phyloP scores from a whole-genome alignment of 495 filamentous ascomycete species.

The Beverwykella pulmonaria region DNA sequence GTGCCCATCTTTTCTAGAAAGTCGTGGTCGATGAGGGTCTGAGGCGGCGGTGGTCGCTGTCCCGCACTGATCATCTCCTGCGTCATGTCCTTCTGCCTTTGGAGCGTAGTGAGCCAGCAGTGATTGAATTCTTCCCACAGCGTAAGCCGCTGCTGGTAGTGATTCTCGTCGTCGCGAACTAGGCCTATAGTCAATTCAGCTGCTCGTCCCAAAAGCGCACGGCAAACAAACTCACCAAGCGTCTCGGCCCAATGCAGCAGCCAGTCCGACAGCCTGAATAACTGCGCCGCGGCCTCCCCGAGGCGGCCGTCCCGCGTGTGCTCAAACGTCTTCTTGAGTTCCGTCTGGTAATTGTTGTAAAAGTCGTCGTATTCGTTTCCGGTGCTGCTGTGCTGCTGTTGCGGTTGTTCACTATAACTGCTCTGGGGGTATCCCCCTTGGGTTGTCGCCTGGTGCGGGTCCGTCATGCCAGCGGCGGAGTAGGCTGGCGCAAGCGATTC shows the following conservation, averaged over 20 bases:
- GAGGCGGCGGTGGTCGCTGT: constrained; percentile 60
- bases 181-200: constrained; percentile 56
- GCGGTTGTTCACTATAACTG: constrained; percentile 34
- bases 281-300: constrained; percentile 68
- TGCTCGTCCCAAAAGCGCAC: constrained; percentile 31
- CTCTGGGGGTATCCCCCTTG: constrained; percentile 32
- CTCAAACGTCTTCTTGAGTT: constrained; percentile 73
- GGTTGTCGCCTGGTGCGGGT: constrained; percentile 50
- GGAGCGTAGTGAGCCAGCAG: constrained; percentile 86
- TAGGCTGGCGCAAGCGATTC: constrained; percentile 56
- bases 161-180: constrained; percentile 71
- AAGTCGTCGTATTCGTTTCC: constrained; percentile 58
- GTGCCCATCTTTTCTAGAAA: constrained; percentile 77
- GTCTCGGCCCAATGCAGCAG: constrained; percentile 77
- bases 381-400: constrained; percentile 44
- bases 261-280: constrained; percentile 83
- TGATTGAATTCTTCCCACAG: constrained; percentile 95
- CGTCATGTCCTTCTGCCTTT: constrained; percentile 81
- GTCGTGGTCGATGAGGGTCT: constrained; percentile 67
- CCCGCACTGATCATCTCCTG: constrained; percentile 61
- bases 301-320: constrained; percentile 73
- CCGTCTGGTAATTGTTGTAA: constrained; percentile 73
- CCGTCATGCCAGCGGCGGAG: constrained; percentile 55
- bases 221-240: constrained; percentile 67
- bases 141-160: constrained; percentile 70